Base-by-base conservation (phyloP, 371 early-diverging fungal species). In the Mucor racemosus region DNA sequence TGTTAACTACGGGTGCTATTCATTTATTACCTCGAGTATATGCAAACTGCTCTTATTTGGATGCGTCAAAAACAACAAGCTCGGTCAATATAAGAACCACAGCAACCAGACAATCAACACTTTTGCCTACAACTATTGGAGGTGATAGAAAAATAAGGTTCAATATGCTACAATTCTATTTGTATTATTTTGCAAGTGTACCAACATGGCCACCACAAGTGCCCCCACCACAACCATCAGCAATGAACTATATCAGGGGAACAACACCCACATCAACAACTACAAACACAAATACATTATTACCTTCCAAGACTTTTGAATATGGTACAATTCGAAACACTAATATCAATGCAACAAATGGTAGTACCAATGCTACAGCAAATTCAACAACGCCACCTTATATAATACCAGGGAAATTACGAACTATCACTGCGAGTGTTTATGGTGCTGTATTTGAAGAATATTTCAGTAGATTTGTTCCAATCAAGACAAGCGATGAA, bases 151-250 rank as follows among this genome's bases (percentile, higher is more conserved):
- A 62, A 17, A 69, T 80, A 42, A 63, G 56, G 41, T 71, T 80
- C 57, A 77, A 72, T 17, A 74, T 70, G 65, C 57, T 77, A 14
- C 81, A 80, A 41, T 77, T 80, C 33, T 80, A 74, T 44, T 60
- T 80, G 7, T 77, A 71, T 42, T 74, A 80, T 21, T 60, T 74
- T 34, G 50, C 67, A 19, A 72, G 65, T 38, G 69, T 71, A 38
- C 66, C 76, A 8, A 75, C 78, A 5, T 78, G 76, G 74, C 58
- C 64, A 41, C 62, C 72, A 14, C 36, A 61, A 21, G n/a, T 56
- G 6, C 40, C 60, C 0, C 11, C 53, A 17, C 58, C 13, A 9
- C 31, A 14, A 2, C 33, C 58, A 46, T 7, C 65, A 13, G 6
- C 31, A 44, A 46, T 17, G 15, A 42, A 8, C 3, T 39, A 34